phyloP scores from a whole-genome alignment of 495 filamentous ascomycete genomes.

The Aspergillus taichungensis region DNA sequence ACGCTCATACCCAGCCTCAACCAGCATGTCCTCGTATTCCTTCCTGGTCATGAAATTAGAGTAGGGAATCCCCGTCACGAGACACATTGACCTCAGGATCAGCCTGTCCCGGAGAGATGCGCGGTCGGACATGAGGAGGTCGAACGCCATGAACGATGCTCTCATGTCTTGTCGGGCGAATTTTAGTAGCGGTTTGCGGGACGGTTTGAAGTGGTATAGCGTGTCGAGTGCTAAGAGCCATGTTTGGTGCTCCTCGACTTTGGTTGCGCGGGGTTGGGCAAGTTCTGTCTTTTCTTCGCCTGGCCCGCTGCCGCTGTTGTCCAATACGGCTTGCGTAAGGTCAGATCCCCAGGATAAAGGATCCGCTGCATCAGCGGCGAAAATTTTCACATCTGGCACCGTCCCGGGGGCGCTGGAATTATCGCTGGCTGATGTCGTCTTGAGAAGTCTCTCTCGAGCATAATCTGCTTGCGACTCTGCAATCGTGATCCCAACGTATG shows the following conservation, averaged over 20 bases:
- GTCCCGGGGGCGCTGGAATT: neutral
- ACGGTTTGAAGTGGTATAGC: slow-evolving; percentile 43
- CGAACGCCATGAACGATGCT: slow-evolving; percentile 38
- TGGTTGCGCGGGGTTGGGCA: neutral
- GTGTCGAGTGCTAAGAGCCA: slow-evolving; percentile 45
- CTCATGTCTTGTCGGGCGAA: slow-evolving; percentile 23
- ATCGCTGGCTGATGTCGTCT: neutral
- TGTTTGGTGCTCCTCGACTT: slow-evolving; percentile 2
- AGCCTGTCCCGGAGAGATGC: slow-evolving; percentile 14
- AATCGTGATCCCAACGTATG: slow-evolving; percentile 38
- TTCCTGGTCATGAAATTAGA: slow-evolving; percentile 40
- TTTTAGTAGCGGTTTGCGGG: slow-evolving; percentile 28
- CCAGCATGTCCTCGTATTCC: slow-evolving; percentile 48
- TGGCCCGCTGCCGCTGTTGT: neutral
- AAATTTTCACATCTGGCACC: slow-evolving; percentile 11
- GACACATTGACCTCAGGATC: slow-evolving; percentile 25
- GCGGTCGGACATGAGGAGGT: slow-evolving; percentile 20
- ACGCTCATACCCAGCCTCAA: slow-evolving; percentile 30
- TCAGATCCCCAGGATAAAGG: slow-evolving; percentile 19
- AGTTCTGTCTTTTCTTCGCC: neutral
- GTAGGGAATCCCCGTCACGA: slow-evolving; percentile 23
- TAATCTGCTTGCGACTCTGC: slow-evolving; percentile 21
- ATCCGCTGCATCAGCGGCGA: slow-evolving; percentile 24
- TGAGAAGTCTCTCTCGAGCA: slow-evolving; percentile 15
- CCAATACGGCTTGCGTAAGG: slow-evolving; percentile 11